A percentile compares a stretch with the other conserved stretches of the same genome.
Evolutionary conservation across 495 filamentous ascomycete genomes (phyloP).

Genomic region (Neurospora sp.): DNA sequence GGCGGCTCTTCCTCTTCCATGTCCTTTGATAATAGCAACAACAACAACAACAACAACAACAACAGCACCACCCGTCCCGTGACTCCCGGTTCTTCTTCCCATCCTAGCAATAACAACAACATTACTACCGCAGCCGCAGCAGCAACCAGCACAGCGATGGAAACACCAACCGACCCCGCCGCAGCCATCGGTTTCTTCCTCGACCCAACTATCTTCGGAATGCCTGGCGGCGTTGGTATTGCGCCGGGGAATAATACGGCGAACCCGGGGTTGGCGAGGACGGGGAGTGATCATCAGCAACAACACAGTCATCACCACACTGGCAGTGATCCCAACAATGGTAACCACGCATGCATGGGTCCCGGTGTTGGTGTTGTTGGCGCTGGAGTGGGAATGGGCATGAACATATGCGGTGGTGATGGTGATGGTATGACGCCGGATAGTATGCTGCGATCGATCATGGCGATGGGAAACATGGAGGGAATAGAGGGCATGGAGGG

Average conservation of each 20-base stretch:
- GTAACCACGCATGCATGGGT: neutral
- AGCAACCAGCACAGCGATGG: neutral
- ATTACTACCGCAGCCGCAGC: neutral
- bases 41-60: neutral
- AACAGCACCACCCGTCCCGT: neutral
- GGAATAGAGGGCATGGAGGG: constrained; percentile 20
- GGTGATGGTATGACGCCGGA: constrained; percentile 40
- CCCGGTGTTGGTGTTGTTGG: neutral
- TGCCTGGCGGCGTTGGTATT: neutral
- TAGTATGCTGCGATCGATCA: constrained; percentile 38
- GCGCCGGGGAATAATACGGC: neutral
- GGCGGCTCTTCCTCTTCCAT: neutral
- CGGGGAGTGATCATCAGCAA: neutral
- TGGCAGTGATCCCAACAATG: neutral
- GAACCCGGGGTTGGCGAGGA: neutral
- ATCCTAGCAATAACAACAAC: neutral
- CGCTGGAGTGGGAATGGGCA: constrained; percentile 8
- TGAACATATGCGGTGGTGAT: constrained; percentile 15
- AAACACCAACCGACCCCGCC: neutral
- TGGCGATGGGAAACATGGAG: constrained; percentile 36
- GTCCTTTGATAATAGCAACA: neutral
- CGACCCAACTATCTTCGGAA: neutral
- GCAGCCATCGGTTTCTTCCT: neutral
- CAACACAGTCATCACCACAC: neutral
- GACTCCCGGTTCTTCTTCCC: neutral